A percentile compares a stretch with the other conserved stretches of the same genome.
These are phyloP conservation scores for Plasmopara viticola DNA, from an alignment of 352 stramenopile species.

Conservation along the genomic window DNA sequence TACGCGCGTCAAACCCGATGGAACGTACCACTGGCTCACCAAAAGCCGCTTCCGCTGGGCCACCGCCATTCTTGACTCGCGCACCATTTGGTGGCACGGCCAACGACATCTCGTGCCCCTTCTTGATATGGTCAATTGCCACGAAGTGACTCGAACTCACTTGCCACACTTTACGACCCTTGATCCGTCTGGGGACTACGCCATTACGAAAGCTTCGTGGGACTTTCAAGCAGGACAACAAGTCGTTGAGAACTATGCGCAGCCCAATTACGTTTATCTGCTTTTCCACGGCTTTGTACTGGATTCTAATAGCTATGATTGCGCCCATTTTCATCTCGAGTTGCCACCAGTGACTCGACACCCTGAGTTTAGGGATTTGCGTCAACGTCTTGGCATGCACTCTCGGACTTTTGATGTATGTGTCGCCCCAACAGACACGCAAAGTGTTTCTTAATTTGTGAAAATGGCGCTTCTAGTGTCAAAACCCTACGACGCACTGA, in stretches of 20 bases:
- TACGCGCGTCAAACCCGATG: too few relatives aligned
- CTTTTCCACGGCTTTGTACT: slow-evolving; percentile 90
- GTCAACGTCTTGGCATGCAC: slow-evolving; percentile 20
- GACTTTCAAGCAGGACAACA: slow-evolving; percentile 56
- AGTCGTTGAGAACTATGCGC: slow-evolving; percentile 91
- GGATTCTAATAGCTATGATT: slow-evolving; percentile 75
- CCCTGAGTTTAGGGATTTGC: neutral
- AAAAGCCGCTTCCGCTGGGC: slow-evolving; percentile 61
- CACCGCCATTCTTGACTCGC: slow-evolving; percentile 81
- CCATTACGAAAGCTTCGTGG: slow-evolving; percentile 37
- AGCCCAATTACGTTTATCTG: slow-evolving; percentile 92
- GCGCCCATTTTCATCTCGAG: slow-evolving; percentile 55
- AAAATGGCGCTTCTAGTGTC: slow-evolving; percentile 3
- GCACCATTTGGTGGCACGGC: slow-evolving; percentile 91
- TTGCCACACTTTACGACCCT: slow-evolving; percentile 47
- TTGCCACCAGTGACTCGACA: slow-evolving; percentile 11
- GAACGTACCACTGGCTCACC: too few relatives aligned
- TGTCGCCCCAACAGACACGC: too few relatives aligned
- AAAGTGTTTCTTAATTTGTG: too few relatives aligned
- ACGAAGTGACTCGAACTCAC: slow-evolving; percentile 36
- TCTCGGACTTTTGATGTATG: slow-evolving; percentile 18
- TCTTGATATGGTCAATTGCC: slow-evolving; percentile 93
- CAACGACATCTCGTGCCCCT: slow-evolving; percentile 89
- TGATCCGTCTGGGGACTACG: slow-evolving; percentile 2
- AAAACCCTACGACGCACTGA: slow-evolving; percentile 12